Base-by-base conservation (phyloP, 768 basidiomycete species). In the Mycena maculata region DNA sequence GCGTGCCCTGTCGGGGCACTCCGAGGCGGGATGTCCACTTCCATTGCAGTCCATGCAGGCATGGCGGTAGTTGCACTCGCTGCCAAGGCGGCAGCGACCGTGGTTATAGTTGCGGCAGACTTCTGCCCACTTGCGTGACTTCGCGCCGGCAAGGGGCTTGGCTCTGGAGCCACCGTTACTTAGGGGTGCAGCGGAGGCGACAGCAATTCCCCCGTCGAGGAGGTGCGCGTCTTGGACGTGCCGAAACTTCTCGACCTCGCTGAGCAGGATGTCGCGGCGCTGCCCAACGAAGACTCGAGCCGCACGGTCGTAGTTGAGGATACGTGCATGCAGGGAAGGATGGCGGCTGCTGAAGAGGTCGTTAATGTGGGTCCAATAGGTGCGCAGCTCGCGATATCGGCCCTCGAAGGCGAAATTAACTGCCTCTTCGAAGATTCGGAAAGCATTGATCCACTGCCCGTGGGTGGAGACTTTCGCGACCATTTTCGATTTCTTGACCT, bases 401-500 rank as follows among this genome's bases (percentile, higher is more conserved):
- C 53, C 53, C 4, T n/a, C 4, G 22, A 55, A 55, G 5, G 53
- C 53, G 53, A 55, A 55, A 23, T 38, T 55, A 36, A 55, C 36
- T 3, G 53, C 53, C 30, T 55, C 53, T 53, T 65, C 62, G 44
- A 13, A 63, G 18, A 11, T 12, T 18, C 53, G 31, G 44, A 25
- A 63, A 27, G 53, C 62, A 12, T 39, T 56, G 54, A 63, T 48
- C 62, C 62, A 63, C 12, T 63, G 44, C 2, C 62, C 53, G 13
- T 63, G 62, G 11, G 44, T 48, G 33, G 44, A 4, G 54, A 63
- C 28, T n/a, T 39, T 47, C 53, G 62, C 23, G 18, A 55, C 62
- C 62, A 63, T 30, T 39, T 56, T 65, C 39, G 63, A 16, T 65
- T 65, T 65, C 23, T 65, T 65, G 63, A 65, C 22, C 52, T 65